Base-by-base conservation (phyloP, 78 protist genomes). In the Reticulomyxa filosa region DNA sequence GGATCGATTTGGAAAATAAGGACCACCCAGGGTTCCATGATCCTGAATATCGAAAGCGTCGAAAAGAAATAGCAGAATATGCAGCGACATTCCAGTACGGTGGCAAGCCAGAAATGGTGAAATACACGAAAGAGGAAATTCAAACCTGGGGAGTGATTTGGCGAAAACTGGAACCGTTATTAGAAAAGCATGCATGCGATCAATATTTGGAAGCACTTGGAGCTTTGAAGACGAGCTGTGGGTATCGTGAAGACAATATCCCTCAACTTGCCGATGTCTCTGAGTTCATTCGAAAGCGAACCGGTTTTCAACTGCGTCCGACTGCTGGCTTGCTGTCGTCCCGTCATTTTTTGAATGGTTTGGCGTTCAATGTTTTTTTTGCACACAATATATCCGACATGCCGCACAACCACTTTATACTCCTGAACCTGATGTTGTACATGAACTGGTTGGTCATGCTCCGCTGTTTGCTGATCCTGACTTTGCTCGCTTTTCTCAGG, bases 361-460 rank as follows among this genome's bases (percentile, higher is more conserved):
- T n/a, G n/a, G n/a, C n/a, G n/a, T n/a, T 8, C 10, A 55, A 33
- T 29, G 20, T 22, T 89, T 89, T 78, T 87, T 84, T 65, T 74
- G 85, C 29, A 89, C 96, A 1, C 93, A 86, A 76, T 87, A 87
- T 53, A 69, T 89, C 50, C 86, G 96, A 63, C 96, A 89, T 62
- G 72, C 38, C 35, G 69, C 87, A 2, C 68, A 59, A 53, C 96
- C 96, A 7, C 68, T 86, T 35, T 89, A 89, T 88, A 89, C 96
- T 0, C 93, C 96, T 26, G 96, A 89, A 65, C 96, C 96, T n/a
- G 10, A 59, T 22, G 65, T 55, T 30, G 29, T 11, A 70, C 96
- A 89, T 65, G 96, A 89, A 66, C 27, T 89, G 4, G 52, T 89
- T n/a, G 96, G 96, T n/a, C 96, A 89, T 62, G 92, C 78, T 11